Conservation (phyloP, 345 rosid genomes). For the Citrus hindsii region DNA sequence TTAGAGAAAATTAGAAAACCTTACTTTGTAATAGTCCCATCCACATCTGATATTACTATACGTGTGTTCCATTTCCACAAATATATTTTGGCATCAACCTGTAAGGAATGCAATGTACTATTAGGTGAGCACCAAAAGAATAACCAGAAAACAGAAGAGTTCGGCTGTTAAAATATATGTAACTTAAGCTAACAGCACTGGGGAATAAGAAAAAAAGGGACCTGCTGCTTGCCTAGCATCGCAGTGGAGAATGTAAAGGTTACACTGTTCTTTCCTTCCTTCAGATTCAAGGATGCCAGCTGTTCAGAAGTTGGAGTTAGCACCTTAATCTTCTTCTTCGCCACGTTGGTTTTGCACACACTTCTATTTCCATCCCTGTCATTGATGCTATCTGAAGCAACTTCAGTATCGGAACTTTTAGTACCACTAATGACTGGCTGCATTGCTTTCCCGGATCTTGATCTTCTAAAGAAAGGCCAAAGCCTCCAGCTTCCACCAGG, state of each 20-base stretch:
- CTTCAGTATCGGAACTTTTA: slow-evolving; percentile 29
- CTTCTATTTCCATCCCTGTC: slow-evolving; percentile 26
- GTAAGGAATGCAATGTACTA: slow-evolving; percentile 11
- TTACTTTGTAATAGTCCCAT: slow-evolving; percentile 96
- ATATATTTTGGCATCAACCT: slow-evolving; percentile 94
- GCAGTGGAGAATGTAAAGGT: slow-evolving; percentile 85
- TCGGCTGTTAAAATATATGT: neutral
- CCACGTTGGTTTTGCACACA: slow-evolving; percentile 29
- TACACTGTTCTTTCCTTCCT: slow-evolving; percentile 71
- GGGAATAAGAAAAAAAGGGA: slow-evolving; percentile 18
- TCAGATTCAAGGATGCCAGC: slow-evolving; percentile 72
- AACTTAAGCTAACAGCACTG: slow-evolving; percentile 1
- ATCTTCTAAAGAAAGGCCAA: slow-evolving; percentile 73
- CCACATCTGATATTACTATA: slow-evolving; percentile 94
- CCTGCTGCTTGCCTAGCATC: slow-evolving; percentile 93
- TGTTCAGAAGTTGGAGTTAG: slow-evolving; percentile 83
- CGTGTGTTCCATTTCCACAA: slow-evolving; percentile 95
- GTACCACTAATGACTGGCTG: slow-evolving; percentile 25
- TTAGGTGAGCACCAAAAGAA: slow-evolving; percentile 1
- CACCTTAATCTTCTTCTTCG: slow-evolving; percentile 54
- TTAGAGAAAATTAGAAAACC: slow-evolving; percentile 3
- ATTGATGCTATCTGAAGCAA: slow-evolving; percentile 22
- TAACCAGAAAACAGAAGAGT: slow-evolving; percentile 6
- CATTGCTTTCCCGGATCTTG: slow-evolving; percentile 35
- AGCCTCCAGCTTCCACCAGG: slow-evolving; percentile 69